phyloP scores from a whole-genome alignment of 2,329 filamentous ascomycete genomes.

The Emergomyces pasteurianus region DNA sequence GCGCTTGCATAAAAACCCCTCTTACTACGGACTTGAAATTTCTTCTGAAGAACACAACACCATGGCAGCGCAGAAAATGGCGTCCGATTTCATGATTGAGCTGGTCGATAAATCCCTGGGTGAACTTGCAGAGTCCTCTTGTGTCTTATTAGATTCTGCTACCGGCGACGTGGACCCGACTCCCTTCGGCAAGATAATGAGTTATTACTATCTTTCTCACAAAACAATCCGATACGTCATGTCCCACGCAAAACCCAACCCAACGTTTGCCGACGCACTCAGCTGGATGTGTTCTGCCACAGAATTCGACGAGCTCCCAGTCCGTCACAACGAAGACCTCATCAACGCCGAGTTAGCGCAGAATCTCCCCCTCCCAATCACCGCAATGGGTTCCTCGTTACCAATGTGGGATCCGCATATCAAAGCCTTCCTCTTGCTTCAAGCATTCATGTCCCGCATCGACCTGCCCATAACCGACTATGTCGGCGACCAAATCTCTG shows the following conservation, averaged over 20 bases:
- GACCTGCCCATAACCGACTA: conserved; percentile 93
- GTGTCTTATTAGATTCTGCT: conserved; percentile 60
- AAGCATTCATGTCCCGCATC: conserved; percentile 89
- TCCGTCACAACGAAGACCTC: conserved; percentile 95
- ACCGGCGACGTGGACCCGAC: conserved; percentile 87
- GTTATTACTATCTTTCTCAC: conserved; percentile 96
- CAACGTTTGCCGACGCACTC: conserved; percentile 69
- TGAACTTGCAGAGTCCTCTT: conserved; percentile 73
- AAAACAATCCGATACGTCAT: conserved; percentile 82
- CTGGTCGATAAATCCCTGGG: conserved; percentile 78
- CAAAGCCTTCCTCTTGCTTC: conserved; percentile 85
- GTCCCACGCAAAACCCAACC: conserved; percentile 60
- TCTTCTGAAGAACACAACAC: conserved; percentile 86
- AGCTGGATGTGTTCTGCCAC: conserved; percentile 88
- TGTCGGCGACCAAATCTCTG: conserved; percentile 77
- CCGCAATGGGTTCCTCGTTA: conserved; percentile 45
- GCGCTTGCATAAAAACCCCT: conserved; percentile 91
- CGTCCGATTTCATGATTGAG: conserved; percentile 88
- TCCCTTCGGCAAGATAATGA: conserved; percentile 94
- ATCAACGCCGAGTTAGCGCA: conserved; percentile 84
- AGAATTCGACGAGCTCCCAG: conserved; percentile 94
- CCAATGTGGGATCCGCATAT: conserved; percentile 99
- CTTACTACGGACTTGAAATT: conserved; percentile 93
- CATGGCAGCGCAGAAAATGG: conserved; percentile 68
- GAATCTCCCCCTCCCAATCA: conserved; percentile 59